Evolutionary conservation across 2,329 filamentous ascomycete species (phyloP).

Genomic region (Microcyclospora tardicrescens): DNA sequence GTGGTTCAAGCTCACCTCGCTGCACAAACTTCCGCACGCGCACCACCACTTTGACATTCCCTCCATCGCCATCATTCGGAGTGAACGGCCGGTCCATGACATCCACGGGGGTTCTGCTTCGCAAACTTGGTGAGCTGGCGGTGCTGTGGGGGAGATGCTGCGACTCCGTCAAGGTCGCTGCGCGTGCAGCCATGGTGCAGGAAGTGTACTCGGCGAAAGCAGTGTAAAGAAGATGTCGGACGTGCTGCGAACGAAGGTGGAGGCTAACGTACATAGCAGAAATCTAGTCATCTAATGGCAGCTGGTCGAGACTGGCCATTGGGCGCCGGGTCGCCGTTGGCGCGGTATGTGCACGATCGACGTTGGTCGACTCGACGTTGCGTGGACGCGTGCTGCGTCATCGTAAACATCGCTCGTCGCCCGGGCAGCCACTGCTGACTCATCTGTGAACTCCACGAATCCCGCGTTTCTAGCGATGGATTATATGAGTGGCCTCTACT

Average conservation of each 20-base stretch:
- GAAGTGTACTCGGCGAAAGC: not conserved
- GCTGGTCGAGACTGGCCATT: too few species aligned
- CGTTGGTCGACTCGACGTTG: too few species aligned
- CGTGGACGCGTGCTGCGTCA: too few species aligned
- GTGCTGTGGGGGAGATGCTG: slow-evolving; percentile 12
- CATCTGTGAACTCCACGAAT: too few species aligned
- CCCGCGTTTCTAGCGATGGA: too few species aligned
- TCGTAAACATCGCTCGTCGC: too few species aligned
- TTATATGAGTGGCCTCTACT: too few species aligned
- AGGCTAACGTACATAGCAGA: too few species aligned
- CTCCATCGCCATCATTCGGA: slow-evolving; percentile 28
- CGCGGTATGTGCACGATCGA: too few species aligned
- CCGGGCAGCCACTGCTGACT: too few species aligned
- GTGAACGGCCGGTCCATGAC: slow-evolving; percentile 18
- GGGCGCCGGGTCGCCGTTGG: too few species aligned
- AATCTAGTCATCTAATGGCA: too few species aligned
- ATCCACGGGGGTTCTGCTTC: slow-evolving; percentile 27
- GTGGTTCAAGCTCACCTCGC: slow-evolving; percentile 24
- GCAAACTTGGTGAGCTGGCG: slow-evolving; percentile 33
- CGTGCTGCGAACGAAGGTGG: not conserved
- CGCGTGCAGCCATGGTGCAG: slow-evolving; percentile 2
- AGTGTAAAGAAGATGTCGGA: not conserved
- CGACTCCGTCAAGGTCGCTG: slow-evolving; percentile 6
- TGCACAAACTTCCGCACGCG: slow-evolving; percentile 35
- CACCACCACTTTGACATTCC: slow-evolving; percentile 40